Conservation (phyloP, 139 green algal genomes). For the Auxenochlorella pyrenoidosa region DNA sequence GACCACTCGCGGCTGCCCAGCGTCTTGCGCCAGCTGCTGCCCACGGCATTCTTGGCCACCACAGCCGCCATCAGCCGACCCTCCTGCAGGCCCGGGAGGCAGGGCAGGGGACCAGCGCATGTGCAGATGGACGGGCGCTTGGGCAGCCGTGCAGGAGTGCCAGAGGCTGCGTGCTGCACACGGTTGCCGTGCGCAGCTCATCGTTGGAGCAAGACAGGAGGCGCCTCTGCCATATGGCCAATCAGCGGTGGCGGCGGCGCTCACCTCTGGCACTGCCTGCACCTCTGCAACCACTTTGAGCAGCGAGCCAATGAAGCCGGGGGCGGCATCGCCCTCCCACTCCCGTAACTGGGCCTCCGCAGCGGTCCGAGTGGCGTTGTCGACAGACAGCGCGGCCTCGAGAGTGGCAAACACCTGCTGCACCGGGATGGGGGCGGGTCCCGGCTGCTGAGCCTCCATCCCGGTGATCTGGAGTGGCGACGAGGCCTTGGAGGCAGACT, state of each 20-base stretch:
- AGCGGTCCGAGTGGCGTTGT: conserved; percentile 40
- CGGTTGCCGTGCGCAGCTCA: not conserved
- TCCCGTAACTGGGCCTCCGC: conserved; percentile 59
- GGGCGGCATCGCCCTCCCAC: conserved; percentile 76
- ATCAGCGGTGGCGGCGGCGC: not conserved
- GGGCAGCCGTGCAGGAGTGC: not conserved
- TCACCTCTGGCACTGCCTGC: conserved; percentile 66
- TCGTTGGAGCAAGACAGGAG: not conserved
- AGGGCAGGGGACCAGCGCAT: too few relatives aligned
- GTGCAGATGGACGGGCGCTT: not conserved
- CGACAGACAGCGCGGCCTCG: conserved; percentile 46
- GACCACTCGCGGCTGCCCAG: conserved; percentile 74
- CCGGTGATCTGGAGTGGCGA: not conserved
- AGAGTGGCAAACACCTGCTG: conserved; percentile 47
- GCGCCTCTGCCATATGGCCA: not conserved
- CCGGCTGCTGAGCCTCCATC: conserved; percentile 6
- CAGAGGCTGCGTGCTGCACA: not conserved
- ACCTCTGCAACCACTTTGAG: conserved; percentile 68
- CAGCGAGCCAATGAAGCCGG: conserved; percentile 73
- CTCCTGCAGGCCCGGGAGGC: conserved; percentile 53
- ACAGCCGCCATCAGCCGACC: conserved; percentile 76
- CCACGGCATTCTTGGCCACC: conserved; percentile 85
- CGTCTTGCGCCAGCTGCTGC: conserved; percentile 83
- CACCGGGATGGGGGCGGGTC: conserved; percentile 12
- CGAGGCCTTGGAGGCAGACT: too few relatives aligned